A percentile compares a stretch with the other conserved stretches of the same genome.
Evolutionary conservation across 352 stramenopile genomes (phyloP).

Genomic region (Phytophthora melonis): DNA sequence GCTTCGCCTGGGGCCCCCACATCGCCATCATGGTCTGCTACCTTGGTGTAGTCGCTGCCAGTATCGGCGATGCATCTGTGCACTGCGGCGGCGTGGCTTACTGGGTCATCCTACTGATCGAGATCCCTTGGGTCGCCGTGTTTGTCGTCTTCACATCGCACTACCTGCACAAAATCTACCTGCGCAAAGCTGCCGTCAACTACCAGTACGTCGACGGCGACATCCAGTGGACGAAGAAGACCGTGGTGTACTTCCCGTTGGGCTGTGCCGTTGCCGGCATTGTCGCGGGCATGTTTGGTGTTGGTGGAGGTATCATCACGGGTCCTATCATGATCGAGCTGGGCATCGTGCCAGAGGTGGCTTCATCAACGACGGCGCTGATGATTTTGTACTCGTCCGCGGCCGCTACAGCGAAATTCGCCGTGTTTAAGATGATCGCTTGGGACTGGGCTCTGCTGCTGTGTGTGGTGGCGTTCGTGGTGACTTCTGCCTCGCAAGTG

Average conservation of each 20-base stretch:
- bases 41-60: slow-evolving; percentile 37
- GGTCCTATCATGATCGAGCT: slow-evolving; percentile 70
- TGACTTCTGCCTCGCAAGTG: slow-evolving; percentile 58
- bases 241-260: slow-evolving; percentile 48
- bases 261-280: slow-evolving; percentile 47
- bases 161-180: slow-evolving; percentile 43
- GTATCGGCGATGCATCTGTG: slow-evolving; percentile 38
- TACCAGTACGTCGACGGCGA: slow-evolving; percentile 50
- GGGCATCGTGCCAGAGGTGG: slow-evolving; percentile 61
- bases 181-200: slow-evolving; percentile 42
- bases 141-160: slow-evolving; percentile 41
- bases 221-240: slow-evolving; percentile 47
- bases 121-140: slow-evolving; percentile 58
- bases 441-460: slow-evolving; percentile 54
- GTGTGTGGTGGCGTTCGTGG: slow-evolving; percentile 52
- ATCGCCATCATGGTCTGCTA: slow-evolving; percentile 46
- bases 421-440: slow-evolving; percentile 55
- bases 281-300: slow-evolving; percentile 58
- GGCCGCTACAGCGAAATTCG: slow-evolving; percentile 54
- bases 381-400: slow-evolving; percentile 64
- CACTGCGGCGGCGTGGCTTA: slow-evolving; percentile 52
- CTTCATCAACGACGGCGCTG: slow-evolving; percentile 52
- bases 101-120: slow-evolving; percentile 53
- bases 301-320: slow-evolving; percentile 64
- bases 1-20: slow-evolving; percentile 46